Evolutionary conservation across 2,329 filamentous ascomycete species (phyloP), one percentile per base, ranked within the genome.

Genomic region (Venturiaceae sp.): DNA sequence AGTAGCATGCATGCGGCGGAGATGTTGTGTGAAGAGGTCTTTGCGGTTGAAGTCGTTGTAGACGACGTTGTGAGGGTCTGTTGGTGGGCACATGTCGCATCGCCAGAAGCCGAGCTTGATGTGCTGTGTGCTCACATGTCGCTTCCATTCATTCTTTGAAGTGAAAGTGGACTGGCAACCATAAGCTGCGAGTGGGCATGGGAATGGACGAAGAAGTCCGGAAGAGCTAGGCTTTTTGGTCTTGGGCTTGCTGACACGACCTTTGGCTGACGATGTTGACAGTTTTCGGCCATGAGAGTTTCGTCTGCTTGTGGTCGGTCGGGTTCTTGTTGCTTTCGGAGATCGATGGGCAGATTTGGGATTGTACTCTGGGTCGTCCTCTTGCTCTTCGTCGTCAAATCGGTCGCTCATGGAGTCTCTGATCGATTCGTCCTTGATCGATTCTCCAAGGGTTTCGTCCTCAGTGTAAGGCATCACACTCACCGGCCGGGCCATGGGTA

Each of bases 121-220:
- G 67, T 97, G 92, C 67, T 95, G 88, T 0, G 87, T 88, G 33
- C 78, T 75, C 65, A 92, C 83, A 68, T 97, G 92, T 0, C 92
- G 84, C 71, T 96, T 96, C 92, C 92, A 96, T 70, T 96, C 92
- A 68, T 96, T 96, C 74, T 95, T 96, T 64, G 81, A 85, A 3
- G 81, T 80, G 67, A 96, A 96, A 0, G 80, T 84, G 2, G 84
- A 82, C 0, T 62, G 63, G 73, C 92, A 97, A 34, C 87, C 88
- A 59, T 91, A 94, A 58, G 83, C 85, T 32, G 82, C 76, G 69
- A 96, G 91, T 59, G 90, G 84, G 70, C 92, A 97, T 26, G 80
- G 77, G 66, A 92, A 94, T 0, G 83, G 80, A 0, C 82, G 80
- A 21, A 50, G 26, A 3, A 37, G 50, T 21, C 7, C 16, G 7